Evolutionary conservation across 371 early-diverging fungal genomes (phyloP), one percentile per base, ranked within the genome.

Genomic region (Zopfochytrium polystomum): DNA sequence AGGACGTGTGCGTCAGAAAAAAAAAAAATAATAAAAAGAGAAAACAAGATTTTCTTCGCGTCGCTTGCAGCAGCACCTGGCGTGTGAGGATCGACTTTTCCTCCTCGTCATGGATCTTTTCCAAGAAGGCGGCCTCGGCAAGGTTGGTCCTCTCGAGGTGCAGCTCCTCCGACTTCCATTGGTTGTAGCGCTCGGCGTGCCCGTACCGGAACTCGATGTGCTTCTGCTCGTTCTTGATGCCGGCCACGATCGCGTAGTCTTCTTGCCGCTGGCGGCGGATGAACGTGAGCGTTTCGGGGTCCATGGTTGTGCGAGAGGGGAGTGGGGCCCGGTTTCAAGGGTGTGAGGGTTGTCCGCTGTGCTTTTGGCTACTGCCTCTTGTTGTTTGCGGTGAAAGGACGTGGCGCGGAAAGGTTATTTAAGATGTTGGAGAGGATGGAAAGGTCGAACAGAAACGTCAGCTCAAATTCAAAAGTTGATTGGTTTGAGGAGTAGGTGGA

Each of bases 141-240:
- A 54, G 23, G 1, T 48, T 34, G 1, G 60, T 45, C 18, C 66
- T 30, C 34, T 66, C 66, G 23, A 66, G 20, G 55, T 66, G 56
- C 18, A 66, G 56, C 56, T 66, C 66, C 45, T 66, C 66, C 11
- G 66, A 60, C 42, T 50, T 59, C 48, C 52, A 66, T 54, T 66
- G 59, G 60, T 66, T 66, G 48, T 50, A 55, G 47, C 66, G 52
- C 34, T 66, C 66, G n/a, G 56, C 30, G 51, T 66, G 66, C n/a
- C 46, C 60, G 31, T 54, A 58, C 43, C 55, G 55, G 52, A 66
- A 66, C 55, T 60, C 66, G 45, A 66, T 60, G 44, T 60, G 51
- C 33, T 66, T 33, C 50, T 56, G 60, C 33, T 66, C 66, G n/a
- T 13, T 2, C 25, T 45, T 51, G 38, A 66, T 66, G 44, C 23